Evolutionary conservation across 352 stramenopile species (phyloP).

Genomic region (Phytophthora litchii): DNA sequence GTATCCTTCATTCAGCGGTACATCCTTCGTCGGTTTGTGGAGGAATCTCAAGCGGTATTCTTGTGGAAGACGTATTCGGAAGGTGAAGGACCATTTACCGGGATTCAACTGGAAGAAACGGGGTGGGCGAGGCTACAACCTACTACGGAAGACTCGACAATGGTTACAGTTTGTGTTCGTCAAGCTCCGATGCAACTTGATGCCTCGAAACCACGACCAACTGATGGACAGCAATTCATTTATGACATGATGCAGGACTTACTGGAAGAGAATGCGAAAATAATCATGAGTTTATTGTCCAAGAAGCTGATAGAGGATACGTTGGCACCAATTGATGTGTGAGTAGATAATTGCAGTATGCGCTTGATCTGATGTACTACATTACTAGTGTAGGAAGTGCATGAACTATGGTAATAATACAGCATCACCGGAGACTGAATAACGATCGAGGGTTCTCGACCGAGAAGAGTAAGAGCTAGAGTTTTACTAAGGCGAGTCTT

Average conservation of each 20-base stretch:
- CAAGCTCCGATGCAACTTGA: conserved; percentile 4
- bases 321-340: too few species aligned
- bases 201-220: too few species aligned
- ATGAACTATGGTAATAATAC: too few species aligned
- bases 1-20: conserved; percentile 4
- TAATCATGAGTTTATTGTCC: not conserved
- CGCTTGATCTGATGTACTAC: too few species aligned
- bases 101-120: not conserved
- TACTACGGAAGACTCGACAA: not conserved
- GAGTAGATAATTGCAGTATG: too few species aligned
- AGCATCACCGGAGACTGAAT: too few species aligned
- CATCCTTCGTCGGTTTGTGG: conserved; percentile 5
- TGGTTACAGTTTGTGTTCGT: not conserved
- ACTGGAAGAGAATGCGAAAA: conserved; percentile 1
- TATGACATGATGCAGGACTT: conserved; percentile 4
- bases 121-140: conserved; percentile 1
- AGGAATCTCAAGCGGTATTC: not conserved
- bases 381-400: too few species aligned
- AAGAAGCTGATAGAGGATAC: conserved; percentile 10
- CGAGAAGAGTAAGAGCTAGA: too few species aligned
- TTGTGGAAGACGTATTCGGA: conserved; percentile 7
- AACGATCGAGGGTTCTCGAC: too few species aligned
- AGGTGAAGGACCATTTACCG: conserved; percentile 1
- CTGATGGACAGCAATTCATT: not conserved
- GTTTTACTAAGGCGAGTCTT: too few species aligned